Percentiles rank a stretch among this genome's conserved stretches.
These are phyloP conservation scores for Leccinum fallax DNA, from an alignment of 1,284 basidiomycete genomes.

Conservation along the genomic window DNA sequence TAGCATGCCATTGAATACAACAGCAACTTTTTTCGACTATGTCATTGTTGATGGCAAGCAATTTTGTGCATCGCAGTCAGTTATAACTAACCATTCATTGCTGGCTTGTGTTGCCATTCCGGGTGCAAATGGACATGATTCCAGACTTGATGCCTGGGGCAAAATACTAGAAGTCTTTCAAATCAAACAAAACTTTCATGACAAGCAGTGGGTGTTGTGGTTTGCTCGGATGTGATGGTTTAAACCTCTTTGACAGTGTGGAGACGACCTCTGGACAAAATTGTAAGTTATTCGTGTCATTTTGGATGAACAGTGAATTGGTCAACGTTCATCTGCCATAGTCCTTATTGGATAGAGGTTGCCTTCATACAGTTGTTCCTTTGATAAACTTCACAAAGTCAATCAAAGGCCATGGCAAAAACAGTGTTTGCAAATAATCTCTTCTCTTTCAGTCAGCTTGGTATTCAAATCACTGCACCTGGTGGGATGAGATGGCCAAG, in stretches of 20 bases:
- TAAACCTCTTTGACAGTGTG: not conserved
- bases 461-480: too few relatives aligned
- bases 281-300: not conserved
- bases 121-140: too few relatives aligned
- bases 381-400: too few relatives aligned
- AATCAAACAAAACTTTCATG: not conserved
- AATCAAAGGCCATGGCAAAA: too few relatives aligned
- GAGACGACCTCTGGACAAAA: not conserved
- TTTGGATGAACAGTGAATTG: not conserved
- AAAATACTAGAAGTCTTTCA: slow-evolving; percentile 8
- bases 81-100: not conserved
- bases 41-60: slow-evolving; percentile 17
- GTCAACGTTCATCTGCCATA: not conserved
- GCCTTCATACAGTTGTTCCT: too few relatives aligned
- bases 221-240: slow-evolving; percentile 8
- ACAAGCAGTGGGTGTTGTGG: not conserved
- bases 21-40: slow-evolving; percentile 26
- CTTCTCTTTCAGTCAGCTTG: too few relatives aligned
- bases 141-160: not conserved
- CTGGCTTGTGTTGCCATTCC: slow-evolving; percentile 4
- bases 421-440: too few relatives aligned
- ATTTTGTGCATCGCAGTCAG: slow-evolving; percentile 15
- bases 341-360: too few relatives aligned
- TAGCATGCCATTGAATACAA: slow-evolving; percentile 2
- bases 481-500: too few relatives aligned